Evolutionary conservation across 75 land plant species (phyloP).

Genomic region (Cupressus sempervirens): DNA sequence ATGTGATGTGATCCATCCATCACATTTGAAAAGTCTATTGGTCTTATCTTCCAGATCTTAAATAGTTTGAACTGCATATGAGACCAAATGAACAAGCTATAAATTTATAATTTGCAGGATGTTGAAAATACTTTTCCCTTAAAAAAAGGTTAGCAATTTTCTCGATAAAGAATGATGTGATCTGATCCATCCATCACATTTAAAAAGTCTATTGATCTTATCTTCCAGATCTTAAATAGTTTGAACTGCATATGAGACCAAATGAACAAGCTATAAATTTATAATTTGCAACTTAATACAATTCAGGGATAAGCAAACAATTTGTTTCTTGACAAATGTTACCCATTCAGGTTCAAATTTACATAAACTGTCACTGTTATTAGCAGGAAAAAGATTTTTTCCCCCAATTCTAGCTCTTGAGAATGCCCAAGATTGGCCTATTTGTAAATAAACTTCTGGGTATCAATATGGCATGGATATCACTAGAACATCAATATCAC

Average conservation of each 20-base stretch:
- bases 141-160: neutral
- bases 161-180: neutral
- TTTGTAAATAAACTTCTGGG: neutral
- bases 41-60: neutral
- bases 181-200: neutral
- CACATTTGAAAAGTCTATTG: neutral
- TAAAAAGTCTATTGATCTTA: neutral
- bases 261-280: neutral
- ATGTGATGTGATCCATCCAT: neutral
- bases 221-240: neutral
- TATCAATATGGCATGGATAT: neutral
- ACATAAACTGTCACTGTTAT: neutral
- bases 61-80: no score
- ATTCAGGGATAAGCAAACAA: neutral
- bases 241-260: neutral
- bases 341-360: neutral
- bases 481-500: neutral
- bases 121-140: neutral
- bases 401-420: neutral
- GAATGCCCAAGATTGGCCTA: neutral
- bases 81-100: no score
- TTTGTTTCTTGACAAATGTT: neutral
- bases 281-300: neutral
- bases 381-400: neutral
- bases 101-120: no score